Conservation (phyloP, 495 filamentous ascomycete species). For the Ramalina peruviana region DNA sequence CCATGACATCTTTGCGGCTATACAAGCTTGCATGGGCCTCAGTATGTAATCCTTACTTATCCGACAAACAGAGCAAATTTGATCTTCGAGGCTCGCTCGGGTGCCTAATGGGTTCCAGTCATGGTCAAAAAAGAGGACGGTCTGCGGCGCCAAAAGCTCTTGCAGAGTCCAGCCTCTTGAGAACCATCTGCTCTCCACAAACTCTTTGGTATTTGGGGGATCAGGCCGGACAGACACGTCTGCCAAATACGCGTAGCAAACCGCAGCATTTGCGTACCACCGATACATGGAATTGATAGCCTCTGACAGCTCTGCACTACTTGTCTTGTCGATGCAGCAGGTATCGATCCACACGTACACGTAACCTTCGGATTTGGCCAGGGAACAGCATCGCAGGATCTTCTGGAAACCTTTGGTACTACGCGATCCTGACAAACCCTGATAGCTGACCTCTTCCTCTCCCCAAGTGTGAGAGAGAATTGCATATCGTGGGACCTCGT, state of each 20-base stretch:
- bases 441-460: no score
- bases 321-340: conserved; percentile 23
- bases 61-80: conserved; percentile 9
- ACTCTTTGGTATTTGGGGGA: not conserved
- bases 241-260: conserved; percentile 16
- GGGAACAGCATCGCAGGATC: conserved; percentile 4
- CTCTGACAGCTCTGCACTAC: conserved; percentile 22
- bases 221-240: conserved; percentile 12
- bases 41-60: conserved; percentile 4
- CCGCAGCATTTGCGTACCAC: conserved; percentile 6
- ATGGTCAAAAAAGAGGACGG: conserved; percentile 12
- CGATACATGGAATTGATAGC: conserved; percentile 32
- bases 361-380: conserved; percentile 9
- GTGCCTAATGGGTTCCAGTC: conserved; percentile 14
- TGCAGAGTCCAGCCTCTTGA: conserved; percentile 26
- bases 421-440: no score
- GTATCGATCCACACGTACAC: conserved; percentile 27
- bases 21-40: not conserved
- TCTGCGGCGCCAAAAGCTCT: conserved; percentile 19
- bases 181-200: conserved; percentile 19
- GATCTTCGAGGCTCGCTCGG: conserved; percentile 7
- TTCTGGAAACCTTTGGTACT: no score
- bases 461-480: no score
- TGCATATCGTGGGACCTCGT: no score
- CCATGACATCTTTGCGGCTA: not conserved